Evolutionary conservation across 2,329 filamentous ascomycete genomes (phyloP).

Genomic region (Penicillium janthinellum): DNA sequence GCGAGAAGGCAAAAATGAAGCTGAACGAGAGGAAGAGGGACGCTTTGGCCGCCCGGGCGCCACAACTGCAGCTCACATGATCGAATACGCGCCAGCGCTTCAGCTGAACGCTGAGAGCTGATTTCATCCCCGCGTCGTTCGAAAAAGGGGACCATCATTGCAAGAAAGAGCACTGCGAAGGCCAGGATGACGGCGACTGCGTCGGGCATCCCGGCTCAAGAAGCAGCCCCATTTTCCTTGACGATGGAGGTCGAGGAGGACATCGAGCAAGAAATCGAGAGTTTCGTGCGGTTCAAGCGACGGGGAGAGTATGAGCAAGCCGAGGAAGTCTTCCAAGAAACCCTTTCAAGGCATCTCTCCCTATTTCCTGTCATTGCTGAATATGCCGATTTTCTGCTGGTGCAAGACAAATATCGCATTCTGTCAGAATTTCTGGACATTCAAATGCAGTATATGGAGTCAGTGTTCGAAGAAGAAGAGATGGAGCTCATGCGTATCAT

Average conservation of each 20-base stretch:
- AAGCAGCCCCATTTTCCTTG: neutral
- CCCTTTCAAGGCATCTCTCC: neutral
- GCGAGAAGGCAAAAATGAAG: no score
- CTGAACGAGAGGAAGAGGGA: neutral
- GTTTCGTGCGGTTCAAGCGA: slow-evolving; percentile 10
- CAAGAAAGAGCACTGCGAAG: neutral
- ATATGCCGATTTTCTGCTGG: neutral
- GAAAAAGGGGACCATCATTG: neutral
- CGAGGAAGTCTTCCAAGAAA: neutral
- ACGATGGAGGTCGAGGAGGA: slow-evolving; percentile 9
- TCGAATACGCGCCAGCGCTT: neutral
- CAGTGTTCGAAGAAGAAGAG: neutral
- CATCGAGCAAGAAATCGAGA: slow-evolving; percentile 10
- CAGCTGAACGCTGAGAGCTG: neutral
- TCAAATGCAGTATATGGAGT: neutral
- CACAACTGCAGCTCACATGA: neutral
- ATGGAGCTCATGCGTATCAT: neutral
- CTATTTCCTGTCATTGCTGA: neutral
- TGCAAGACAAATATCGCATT: neutral
- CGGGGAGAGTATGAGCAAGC: slow-evolving; percentile 1
- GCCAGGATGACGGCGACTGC: neutral
- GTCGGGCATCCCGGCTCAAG: neutral
- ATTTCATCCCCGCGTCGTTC: neutral
- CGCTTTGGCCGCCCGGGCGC: neutral
- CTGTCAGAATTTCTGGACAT: neutral